Evolutionary conservation across 371 early-diverging fungal genomes (phyloP).

Genomic region (Apophysomyces ossiformis): DNA sequence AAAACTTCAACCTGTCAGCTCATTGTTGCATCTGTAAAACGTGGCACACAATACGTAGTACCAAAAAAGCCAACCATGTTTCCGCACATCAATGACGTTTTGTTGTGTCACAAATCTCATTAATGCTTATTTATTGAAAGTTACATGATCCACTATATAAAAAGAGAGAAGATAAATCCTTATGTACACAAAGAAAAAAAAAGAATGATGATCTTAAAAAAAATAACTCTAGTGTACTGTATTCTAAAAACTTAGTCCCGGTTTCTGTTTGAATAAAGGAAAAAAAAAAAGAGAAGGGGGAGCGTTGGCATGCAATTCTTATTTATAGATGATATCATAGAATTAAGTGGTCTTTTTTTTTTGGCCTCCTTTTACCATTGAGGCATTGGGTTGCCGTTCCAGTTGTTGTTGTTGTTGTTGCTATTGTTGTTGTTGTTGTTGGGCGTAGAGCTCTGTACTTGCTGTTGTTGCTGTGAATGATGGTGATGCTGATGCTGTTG

Average conservation of each 20-base stretch:
- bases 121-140: slow-evolving; percentile 7
- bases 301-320: not conserved
- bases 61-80: not conserved
- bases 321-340: not conserved
- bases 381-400: not conserved
- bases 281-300: not conserved
- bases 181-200: slow-evolving; percentile 7
- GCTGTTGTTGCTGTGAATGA: slow-evolving; percentile 21
- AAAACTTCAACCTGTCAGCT: not conserved
- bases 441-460: not conserved
- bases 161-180: not conserved
- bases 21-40: not conserved
- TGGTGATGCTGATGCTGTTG: slow-evolving; percentile 30
- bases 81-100: slow-evolving; percentile 9
- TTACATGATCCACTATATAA: not conserved
- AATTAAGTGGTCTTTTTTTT: not conserved
- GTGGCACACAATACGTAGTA: slow-evolving; percentile 4
- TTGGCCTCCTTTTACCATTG: not conserved
- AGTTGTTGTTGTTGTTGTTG: not conserved
- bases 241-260: slow-evolving; percentile 6
- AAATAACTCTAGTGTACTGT: slow-evolving; percentile 3
- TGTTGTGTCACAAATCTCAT: slow-evolving; percentile 2
- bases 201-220: slow-evolving; percentile 4
- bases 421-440: slow-evolving; percentile 13
- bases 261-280: not conserved